phyloP scores from a whole-genome alignment of 441 rosid species.

The Populus hybrid region DNA sequence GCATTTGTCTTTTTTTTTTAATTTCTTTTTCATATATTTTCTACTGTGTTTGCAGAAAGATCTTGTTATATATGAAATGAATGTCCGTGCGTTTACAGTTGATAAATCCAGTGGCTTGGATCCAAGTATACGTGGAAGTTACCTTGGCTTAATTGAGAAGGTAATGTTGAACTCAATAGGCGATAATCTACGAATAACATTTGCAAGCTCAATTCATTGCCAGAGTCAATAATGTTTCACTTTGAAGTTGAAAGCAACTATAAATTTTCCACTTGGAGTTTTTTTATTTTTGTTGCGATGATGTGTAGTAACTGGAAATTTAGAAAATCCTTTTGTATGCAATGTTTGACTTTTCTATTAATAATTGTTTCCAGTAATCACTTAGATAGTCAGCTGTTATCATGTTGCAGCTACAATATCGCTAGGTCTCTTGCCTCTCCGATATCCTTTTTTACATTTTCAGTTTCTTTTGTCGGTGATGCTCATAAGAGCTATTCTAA shows the following conservation, averaged over 20 bases:
- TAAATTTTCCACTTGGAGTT: background rate
- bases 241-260: background rate
- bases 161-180: slow-evolving; percentile 28
- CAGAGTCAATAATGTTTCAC: background rate
- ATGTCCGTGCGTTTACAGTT: slow-evolving; percentile 90
- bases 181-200: background rate
- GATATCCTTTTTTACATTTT: background rate
- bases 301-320: background rate
- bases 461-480: background rate
- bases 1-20: slow-evolving; percentile 2
- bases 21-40: slow-evolving; percentile 9
- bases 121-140: slow-evolving; percentile 65
- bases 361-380: background rate
- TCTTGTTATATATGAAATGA: slow-evolving; percentile 94
- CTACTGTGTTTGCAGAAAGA: slow-evolving; percentile 60
- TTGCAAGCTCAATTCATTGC: background rate
- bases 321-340: background rate
- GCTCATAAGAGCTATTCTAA: background rate
- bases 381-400: background rate
- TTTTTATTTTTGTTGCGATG: background rate
- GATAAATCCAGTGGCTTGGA: slow-evolving; percentile 84
- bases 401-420: background rate
- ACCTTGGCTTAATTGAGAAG: slow-evolving; percentile 84
- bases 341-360: background rate
- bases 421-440: background rate